Base-by-base conservation (phyloP, 78 protist genomes). In the Goniomonas avonlea region DNA sequence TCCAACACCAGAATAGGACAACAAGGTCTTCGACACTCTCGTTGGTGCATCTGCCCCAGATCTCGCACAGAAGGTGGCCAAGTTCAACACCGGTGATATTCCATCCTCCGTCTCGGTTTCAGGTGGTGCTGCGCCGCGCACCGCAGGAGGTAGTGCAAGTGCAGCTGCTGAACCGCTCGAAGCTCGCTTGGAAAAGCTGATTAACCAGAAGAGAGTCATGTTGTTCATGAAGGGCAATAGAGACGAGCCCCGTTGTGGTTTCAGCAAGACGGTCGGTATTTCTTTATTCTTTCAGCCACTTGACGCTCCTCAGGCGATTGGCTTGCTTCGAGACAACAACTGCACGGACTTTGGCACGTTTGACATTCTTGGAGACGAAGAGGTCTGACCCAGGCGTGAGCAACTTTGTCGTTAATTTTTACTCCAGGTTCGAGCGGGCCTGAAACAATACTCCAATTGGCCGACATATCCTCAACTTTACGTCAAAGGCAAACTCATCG, bases 381-480 rank as follows among this genome's bases (percentile, higher is more conserved):
- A 66, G 37, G 53, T 45, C 9, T 45, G 53, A 43, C 71, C 39
- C 47, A 3, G 18, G 27, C 50, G 37, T 63, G 47, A 27, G 43
- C 41, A 37, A 37, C 43, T 8, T 15, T 2, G 32, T 35, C 71
- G 71, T 21, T 2, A 20, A 31, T 35, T 63, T 63, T 9, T 39
- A 63, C 71, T 37, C 40, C 31, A 59, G 21, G 4, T 11, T 17
- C 27, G 31, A 17, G 15, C 7, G 32, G 13, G 34, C 66, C 41
- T 88, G 50, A 83, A 84, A 77, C 25, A 2, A 17, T 84, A 39
- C 79, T 40, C 71, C 39, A 48, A 85, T 31, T 89, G 92, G 91
- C 84, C 88, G 32, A 88, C 91, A 15, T 80, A 34, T 56, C 91
- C 91, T 15, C 87, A 84, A 68, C 43, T 88, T 31, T 88, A 84